These are phyloP conservation scores for Zymoseptoria passerinii DNA, from an alignment of 2,329 filamentous ascomycete genomes.

Conservation along the genomic window DNA sequence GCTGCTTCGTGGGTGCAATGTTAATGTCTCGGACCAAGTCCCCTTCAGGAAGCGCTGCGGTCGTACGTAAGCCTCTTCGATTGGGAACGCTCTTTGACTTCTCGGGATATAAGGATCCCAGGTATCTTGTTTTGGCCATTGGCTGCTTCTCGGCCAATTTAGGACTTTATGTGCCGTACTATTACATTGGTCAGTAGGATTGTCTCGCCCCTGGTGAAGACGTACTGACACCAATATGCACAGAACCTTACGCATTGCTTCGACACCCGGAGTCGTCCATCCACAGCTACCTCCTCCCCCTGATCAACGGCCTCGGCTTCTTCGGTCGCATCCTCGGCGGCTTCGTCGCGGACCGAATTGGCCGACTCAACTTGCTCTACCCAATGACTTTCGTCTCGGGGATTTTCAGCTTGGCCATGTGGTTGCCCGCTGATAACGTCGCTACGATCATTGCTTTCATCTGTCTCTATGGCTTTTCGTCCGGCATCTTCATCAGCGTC, in stretches of 20 bases:
- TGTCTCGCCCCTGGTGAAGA: slow-evolving; percentile 38
- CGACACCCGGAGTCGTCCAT: slow-evolving; percentile 40
- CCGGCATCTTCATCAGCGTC: slow-evolving; percentile 58
- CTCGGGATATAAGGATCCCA: slow-evolving; percentile 21
- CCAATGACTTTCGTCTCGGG: slow-evolving; percentile 40
- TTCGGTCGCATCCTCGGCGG: slow-evolving; percentile 51
- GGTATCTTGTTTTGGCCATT: slow-evolving; percentile 25
- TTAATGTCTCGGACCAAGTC: too few relatives aligned
- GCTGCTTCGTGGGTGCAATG: too few relatives aligned
- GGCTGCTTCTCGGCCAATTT: slow-evolving; percentile 49
- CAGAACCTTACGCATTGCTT: too few relatives aligned
- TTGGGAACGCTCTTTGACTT: too few relatives aligned
- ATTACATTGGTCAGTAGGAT: slow-evolving; percentile 42
- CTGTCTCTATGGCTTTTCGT: slow-evolving; percentile 61
- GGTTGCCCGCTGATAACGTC: slow-evolving; percentile 46
- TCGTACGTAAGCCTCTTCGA: too few relatives aligned
- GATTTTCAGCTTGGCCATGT: slow-evolving; percentile 46
- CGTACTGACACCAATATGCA: too few relatives aligned
- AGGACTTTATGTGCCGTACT: slow-evolving; percentile 53
- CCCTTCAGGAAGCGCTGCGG: too few relatives aligned
- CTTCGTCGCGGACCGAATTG: slow-evolving; percentile 45
- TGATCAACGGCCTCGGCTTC: slow-evolving; percentile 52
- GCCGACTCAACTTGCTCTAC: slow-evolving; percentile 48
- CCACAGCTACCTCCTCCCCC: slow-evolving; percentile 50
- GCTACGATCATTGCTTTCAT: slow-evolving; percentile 56